Base-by-base conservation (phyloP, 164 flowering plant species). In the Berberis vulgaris region DNA sequence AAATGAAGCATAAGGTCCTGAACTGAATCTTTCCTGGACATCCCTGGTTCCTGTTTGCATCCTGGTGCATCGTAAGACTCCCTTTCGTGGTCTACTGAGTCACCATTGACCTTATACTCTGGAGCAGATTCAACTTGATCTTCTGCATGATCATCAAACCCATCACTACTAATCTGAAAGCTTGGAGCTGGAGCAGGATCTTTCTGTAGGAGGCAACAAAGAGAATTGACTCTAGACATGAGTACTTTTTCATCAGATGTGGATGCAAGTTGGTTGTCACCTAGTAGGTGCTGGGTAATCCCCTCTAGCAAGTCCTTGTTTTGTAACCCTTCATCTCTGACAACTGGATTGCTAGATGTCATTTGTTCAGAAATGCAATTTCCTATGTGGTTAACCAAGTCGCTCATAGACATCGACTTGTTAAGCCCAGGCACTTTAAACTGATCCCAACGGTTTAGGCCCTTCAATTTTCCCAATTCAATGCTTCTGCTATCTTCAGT, bases 171-270 rank as follows among this genome's bases (percentile, higher is more conserved):
- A 45, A 10, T 49, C 49, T 74, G 82, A 1, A 53, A 41, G 49
- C 72, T 69, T 55, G 79, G 84, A 12, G 54, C 72, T 1, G 81
- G 42, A 0, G 71, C 49, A 2, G 79, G 54, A 60, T 85, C 91
- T 53, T 80, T 86, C 74, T 91, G 93, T 62, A 91, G 69, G 53
- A 91, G 85, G 71, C 87, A 84, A 68, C 88, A 88, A 41, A 91
- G 89, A 54, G 97, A 91, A 64, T 88, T 83, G 68, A 91, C 96
- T 70, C 92, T 84, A 46, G 89, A 72, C 91, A 91, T 85, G 54
- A 91, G 81, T 4, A 81, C 79, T 49, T 84, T 73, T 76, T 88
- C 96, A 58, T 89, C 94, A 45, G 91, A 83, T 6, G 82, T 76
- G 41, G 82, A 43, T 45, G 81, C 56, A 45, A 50, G 44, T 6